Percentiles rank a stretch among this genome's conserved stretches.
Conservation (phyloP, 305 asterid species). For the Fraxinus floribunda region DNA sequence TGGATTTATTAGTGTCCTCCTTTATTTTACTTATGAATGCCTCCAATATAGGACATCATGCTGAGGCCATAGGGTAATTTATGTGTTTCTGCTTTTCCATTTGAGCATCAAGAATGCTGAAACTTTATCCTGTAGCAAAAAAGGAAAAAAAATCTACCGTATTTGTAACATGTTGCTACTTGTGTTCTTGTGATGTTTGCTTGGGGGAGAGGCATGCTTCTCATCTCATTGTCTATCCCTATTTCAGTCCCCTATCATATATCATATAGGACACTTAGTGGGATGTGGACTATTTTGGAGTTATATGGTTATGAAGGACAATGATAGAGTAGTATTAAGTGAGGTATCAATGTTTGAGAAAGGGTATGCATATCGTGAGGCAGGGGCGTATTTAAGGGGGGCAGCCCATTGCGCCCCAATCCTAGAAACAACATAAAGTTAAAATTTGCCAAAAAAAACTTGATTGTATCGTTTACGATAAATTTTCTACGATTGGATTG, state of each 20-base stretch:
- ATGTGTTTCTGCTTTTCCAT: background rate
- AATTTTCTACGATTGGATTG: background rate
- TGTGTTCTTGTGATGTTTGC: background rate
- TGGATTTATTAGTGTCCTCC: background rate
- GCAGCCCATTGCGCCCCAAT: background rate
- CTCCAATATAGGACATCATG: background rate
- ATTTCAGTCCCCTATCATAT: background rate
- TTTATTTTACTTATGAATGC: background rate
- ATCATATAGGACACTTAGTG: background rate
- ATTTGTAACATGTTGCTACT: background rate
- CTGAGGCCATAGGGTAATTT: background rate
- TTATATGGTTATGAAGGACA: background rate
- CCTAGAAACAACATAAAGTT: background rate
- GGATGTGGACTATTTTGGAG: background rate
- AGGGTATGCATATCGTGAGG: background rate
- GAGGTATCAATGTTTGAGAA: background rate
- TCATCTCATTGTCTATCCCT: background rate
- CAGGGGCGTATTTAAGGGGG: background rate
- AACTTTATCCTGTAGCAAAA: background rate
- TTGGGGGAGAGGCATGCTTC: background rate
- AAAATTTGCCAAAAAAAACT: background rate
- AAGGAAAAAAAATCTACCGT: background rate
- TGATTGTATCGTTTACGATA: background rate
- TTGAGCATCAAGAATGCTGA: background rate
- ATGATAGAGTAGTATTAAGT: background rate